Evolutionary conservation across 441 rosid species (phyloP).

Genomic region (Eruca vesicaria): DNA sequence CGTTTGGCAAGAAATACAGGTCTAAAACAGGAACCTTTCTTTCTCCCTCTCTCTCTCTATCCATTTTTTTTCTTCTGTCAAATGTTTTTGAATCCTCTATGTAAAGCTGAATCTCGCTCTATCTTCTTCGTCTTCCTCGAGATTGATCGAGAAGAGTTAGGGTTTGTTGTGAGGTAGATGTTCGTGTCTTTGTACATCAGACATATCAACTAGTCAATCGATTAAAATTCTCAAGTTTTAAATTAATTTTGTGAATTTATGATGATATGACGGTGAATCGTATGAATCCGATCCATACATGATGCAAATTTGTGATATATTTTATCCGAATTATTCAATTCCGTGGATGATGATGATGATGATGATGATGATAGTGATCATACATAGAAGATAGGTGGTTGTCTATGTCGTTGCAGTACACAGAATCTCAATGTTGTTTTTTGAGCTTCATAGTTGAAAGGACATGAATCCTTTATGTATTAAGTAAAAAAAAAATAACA

Average conservation of each 20-base stretch:
- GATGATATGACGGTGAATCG: background rate
- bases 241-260: background rate
- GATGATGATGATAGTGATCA: background rate
- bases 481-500: background rate
- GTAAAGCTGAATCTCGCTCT: slow-evolving; percentile 34
- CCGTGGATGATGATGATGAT: background rate
- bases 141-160: slow-evolving; percentile 23
- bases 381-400: background rate
- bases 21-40: background rate
- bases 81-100: slow-evolving; percentile 2
- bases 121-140: slow-evolving; percentile 27
- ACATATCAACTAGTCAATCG: slow-evolving; percentile 21
- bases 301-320: background rate
- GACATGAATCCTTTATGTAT: background rate
- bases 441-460: background rate
- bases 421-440: background rate
- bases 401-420: background rate
- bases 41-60: slow-evolving; percentile 25
- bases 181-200: slow-evolving; percentile 27
- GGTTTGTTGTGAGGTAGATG: slow-evolving; percentile 28
- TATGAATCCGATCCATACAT: background rate
- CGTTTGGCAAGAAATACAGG: slow-evolving; percentile 9
- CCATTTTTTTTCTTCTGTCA: background rate
- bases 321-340: background rate
- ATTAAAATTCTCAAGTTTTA: slow-evolving; percentile 4